A percentile compares a stretch with the other conserved stretches of the same genome.
Evolutionary conservation across 148 eudicot genomes (phyloP).

Genomic region (Nepenthes gracilis): DNA sequence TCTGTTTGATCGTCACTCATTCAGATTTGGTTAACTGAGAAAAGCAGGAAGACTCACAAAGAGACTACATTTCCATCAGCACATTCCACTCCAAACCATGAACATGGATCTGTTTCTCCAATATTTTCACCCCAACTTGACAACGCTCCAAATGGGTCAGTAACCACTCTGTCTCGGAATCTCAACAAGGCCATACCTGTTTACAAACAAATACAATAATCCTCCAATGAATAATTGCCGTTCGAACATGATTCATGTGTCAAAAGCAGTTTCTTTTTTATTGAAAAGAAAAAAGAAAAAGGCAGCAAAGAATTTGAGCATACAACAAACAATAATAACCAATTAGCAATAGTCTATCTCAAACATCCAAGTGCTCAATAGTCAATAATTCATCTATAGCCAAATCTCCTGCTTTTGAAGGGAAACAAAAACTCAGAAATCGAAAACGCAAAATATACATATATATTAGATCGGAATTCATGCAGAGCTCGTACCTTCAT

Average conservation of each 20-base stretch:
- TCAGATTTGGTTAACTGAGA: not conserved
- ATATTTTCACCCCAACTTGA: conserved; percentile 47
- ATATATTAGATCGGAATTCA: not conserved
- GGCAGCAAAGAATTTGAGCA: not conserved
- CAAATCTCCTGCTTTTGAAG: too few species aligned
- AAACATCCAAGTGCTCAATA: too few species aligned
- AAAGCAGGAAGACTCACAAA: conserved; percentile 39
- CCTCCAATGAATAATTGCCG: not conserved
- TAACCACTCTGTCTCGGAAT: conserved; percentile 46
- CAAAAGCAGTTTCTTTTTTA: not conserved
- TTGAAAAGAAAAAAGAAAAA: not conserved
- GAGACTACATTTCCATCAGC: conserved; percentile 41
- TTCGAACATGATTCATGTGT: not conserved
- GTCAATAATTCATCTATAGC: too few species aligned
- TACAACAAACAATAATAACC: not conserved
- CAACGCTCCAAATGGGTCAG: conserved; percentile 64
- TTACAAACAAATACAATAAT: not conserved
- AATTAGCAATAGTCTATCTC: too few species aligned
- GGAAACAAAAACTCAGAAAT: too few species aligned
- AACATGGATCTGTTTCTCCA: conserved; percentile 50
- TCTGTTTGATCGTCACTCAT: not conserved
- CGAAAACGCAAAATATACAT: not conserved
- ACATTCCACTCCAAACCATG: conserved; percentile 73
- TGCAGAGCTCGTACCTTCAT: conserved; percentile 39
- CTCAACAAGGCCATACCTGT: conserved; percentile 64